Evolutionary conservation across 1,284 basidiomycete species (phyloP).

Genomic region (Tetrapyrgos nigripes): DNA sequence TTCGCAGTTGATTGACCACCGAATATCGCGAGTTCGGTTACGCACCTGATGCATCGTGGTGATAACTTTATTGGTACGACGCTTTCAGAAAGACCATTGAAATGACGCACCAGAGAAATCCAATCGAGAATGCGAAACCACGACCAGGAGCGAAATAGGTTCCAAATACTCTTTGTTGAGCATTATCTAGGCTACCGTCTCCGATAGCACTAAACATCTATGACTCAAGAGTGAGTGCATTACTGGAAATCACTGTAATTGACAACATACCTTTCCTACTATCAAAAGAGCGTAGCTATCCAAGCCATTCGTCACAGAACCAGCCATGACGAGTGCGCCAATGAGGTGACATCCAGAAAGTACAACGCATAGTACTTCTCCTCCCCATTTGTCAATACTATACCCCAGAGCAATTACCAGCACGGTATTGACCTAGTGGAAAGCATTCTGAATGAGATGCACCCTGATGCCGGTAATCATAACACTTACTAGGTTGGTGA

Average conservation of each 20-base stretch:
- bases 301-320: conserved; percentile 46
- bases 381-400: conserved; percentile 51
- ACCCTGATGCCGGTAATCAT: not conserved
- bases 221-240: no score
- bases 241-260: not conserved
- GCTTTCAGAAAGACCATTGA: conserved; percentile 10
- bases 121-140: conserved; percentile 49
- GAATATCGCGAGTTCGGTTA: conserved; percentile 51
- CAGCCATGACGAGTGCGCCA: conserved; percentile 39
- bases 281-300: conserved; percentile 50
- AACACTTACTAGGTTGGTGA: conserved; percentile 46
- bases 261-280: conserved; percentile 37
- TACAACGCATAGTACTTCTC: conserved; percentile 43
- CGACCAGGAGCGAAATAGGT: conserved; percentile 51
- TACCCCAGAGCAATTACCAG: conserved; percentile 49
- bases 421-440: conserved; percentile 47
- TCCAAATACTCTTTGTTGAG: conserved; percentile 52
- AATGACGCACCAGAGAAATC: conserved; percentile 21
- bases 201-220: conserved; percentile 49
- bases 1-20: conserved; percentile 45
- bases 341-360: conserved; percentile 18
- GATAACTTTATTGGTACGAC: no score
- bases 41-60: conserved; percentile 35
- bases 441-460: not conserved
- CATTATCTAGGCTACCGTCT: conserved; percentile 52